Base-by-base conservation (phyloP, 139 green algal species). In the Nannochloris sp. region DNA sequence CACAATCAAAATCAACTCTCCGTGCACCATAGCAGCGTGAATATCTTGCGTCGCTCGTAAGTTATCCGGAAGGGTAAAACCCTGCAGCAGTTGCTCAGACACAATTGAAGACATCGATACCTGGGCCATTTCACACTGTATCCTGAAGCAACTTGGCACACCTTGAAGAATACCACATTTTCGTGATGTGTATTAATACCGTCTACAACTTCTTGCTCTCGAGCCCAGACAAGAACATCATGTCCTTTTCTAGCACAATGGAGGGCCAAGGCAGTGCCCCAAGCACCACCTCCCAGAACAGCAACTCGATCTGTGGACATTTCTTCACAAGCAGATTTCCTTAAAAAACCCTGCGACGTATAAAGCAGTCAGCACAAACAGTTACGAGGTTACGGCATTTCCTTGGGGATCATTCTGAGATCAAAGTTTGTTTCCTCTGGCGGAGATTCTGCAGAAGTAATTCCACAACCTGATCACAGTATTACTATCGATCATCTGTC, bases 1-100 rank as follows among this genome's bases (percentile, higher is more conserved):
- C 18, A 92, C 87, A 71, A 88, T 78, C 6, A 93, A 81, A 21
- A 93, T n/a, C n/a, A 93, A 29, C 50, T 88, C 59, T 9, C 61
- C 73, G 64, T 72, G 34, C 15, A 27, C 44, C 3, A 82, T 60
- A 2, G 75, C 76, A 24, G 69, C 62, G 6, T 19, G 19, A 48
- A 89, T 72, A 64, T 82, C 71, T 37, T 34, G 64, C 15, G 57
- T 82, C 29, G 82, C 83, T 11, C 37, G 25, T 54, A 93, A 62
- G 6, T 34, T 58, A 1, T 75, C 57, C 14, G 83, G 81, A n/a
- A 81, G 61, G 36, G 70, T 75, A 56, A 70, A 29, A 18, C 86
- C 46, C 46, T 53, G 46, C n/a, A 18, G 83, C 9, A 40, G 34
- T 49, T 78, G 58, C 44, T 57, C 9, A 11, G 23, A 57, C 23